Evolutionary conservation across 2,329 filamentous ascomycete genomes (phyloP).

Genomic region (Lachnellula occidentalis): DNA sequence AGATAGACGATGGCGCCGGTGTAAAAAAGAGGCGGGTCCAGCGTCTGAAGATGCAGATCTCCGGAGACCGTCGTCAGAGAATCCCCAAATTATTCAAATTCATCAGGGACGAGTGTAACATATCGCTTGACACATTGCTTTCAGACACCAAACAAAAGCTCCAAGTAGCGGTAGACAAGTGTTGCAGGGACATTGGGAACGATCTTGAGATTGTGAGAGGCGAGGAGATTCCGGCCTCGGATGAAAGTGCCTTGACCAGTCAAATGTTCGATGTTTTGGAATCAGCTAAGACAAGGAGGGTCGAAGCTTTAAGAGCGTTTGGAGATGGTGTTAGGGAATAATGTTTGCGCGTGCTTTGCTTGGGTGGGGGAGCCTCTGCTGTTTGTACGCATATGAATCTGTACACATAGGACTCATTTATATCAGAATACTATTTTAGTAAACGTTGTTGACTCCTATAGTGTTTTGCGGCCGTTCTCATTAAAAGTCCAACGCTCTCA

Average conservation of each 20-base stretch:
- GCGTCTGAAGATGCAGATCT: conserved; percentile 2
- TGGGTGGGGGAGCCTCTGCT: no score
- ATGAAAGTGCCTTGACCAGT: conserved; percentile 1
- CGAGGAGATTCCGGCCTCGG: conserved; percentile 1
- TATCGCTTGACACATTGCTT: background rate
- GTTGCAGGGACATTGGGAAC: conserved; percentile 6
- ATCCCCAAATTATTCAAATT: conserved; percentile 8
- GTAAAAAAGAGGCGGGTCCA: conserved; percentile 1
- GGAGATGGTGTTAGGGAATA: background rate
- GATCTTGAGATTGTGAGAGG: conserved; percentile 11
- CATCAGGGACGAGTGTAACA: conserved; percentile 6
- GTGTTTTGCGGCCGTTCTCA: no score
- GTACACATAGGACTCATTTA: no score
- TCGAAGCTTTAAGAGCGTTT: background rate
- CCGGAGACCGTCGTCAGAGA: background rate
- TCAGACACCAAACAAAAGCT: conserved; percentile 2
- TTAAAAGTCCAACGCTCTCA: no score
- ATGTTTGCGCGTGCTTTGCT: no score
- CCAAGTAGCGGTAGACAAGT: conserved; percentile 2
- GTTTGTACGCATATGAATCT: no score
- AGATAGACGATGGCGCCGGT: background rate
- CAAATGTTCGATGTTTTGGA: conserved; percentile 4
- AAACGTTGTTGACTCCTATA: no score
- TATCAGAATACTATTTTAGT: no score
- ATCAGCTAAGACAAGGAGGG: conserved; percentile 3